A percentile compares a stretch with the other conserved stretches of the same genome.
These are phyloP conservation scores for Colletotrichum falcatum DNA, from an alignment of 2,329 filamentous ascomycete genomes.

Conservation along the genomic window DNA sequence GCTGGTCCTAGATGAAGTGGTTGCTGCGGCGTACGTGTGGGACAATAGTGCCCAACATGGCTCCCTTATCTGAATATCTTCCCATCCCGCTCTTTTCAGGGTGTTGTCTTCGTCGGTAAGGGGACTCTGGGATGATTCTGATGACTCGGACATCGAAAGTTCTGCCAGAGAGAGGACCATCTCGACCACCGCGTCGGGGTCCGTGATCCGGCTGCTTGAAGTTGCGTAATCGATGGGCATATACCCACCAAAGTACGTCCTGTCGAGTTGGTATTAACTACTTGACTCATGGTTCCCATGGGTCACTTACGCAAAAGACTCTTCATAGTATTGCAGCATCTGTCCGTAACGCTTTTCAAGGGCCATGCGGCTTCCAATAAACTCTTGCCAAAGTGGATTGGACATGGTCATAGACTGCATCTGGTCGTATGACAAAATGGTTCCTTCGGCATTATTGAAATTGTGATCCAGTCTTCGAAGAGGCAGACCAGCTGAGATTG, in stretches of 20 bases:
- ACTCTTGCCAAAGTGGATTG: slow-evolving; percentile 44
- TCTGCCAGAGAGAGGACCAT: slow-evolving; percentile 42
- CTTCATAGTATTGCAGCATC: slow-evolving; percentile 43
- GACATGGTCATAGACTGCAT: slow-evolving; percentile 41
- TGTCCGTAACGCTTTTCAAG: slow-evolving; percentile 43
- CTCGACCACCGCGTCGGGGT: slow-evolving; percentile 42
- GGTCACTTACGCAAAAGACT: slow-evolving; percentile 37
- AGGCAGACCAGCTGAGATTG: slow-evolving; percentile 12
- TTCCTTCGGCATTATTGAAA: slow-evolving; percentile 45
- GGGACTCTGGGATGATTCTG: slow-evolving; percentile 39
- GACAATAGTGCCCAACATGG: slow-evolving; percentile 43
- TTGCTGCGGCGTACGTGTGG: slow-evolving; percentile 44
- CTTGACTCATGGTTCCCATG: rapidly evolving
- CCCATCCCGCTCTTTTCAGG: slow-evolving; percentile 42
- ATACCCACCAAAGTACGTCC: slow-evolving; percentile 43
- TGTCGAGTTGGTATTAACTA: not conserved
- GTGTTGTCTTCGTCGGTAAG: slow-evolving; percentile 41
- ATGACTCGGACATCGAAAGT: slow-evolving; percentile 36
- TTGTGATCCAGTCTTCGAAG: slow-evolving; percentile 42
- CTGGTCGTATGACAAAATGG: slow-evolving; percentile 43
- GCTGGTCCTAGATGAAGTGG: slow-evolving; percentile 32
- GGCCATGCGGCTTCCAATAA: slow-evolving; percentile 41
- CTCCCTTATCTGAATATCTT: slow-evolving; percentile 40
- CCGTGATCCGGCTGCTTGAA: slow-evolving; percentile 38
- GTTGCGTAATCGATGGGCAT: slow-evolving; percentile 44